phyloP scores from a whole-genome alignment of 495 filamentous ascomycete species.

The Pseudoneurospora amorphoporcata region DNA sequence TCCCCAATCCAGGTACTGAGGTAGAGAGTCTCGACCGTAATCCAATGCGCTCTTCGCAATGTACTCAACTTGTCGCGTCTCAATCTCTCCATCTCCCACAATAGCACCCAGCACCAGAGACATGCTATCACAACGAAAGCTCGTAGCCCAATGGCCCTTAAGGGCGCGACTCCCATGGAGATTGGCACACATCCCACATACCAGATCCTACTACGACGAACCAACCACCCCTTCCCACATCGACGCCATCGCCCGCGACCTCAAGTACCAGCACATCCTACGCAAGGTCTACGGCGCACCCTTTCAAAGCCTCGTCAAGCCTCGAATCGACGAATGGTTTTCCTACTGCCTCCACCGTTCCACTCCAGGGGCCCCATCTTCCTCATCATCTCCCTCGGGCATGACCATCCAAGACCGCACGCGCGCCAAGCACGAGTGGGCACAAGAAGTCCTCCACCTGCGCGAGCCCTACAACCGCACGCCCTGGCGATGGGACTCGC shows the following conservation, averaged over 20 bases:
- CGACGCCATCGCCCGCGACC: not conserved
- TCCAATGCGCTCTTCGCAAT: not conserved
- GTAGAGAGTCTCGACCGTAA: not conserved
- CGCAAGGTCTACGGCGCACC: not conserved
- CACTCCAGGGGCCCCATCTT: not conserved
- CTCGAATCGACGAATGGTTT: not conserved
- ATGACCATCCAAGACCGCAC: not conserved
- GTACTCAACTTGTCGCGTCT: not conserved
- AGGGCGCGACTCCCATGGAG: not conserved
- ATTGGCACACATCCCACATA: not conserved
- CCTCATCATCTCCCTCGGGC: not conserved
- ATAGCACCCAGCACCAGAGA: not conserved
- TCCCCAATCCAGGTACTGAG: not conserved
- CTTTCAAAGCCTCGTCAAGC: not conserved
- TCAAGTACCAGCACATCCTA: not conserved
- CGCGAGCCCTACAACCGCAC: not conserved
- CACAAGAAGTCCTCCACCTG: not conserved
- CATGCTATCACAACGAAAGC: not conserved
- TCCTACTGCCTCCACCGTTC: not conserved
- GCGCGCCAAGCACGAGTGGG: not conserved
- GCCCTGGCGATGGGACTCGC: not conserved
- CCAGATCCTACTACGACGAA: not conserved
- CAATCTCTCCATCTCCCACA: not conserved
- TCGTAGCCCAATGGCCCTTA: not conserved
- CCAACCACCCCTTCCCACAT: not conserved